Conservation (phyloP, 305 asterid genomes). For the Coffea humblotiana region DNA sequence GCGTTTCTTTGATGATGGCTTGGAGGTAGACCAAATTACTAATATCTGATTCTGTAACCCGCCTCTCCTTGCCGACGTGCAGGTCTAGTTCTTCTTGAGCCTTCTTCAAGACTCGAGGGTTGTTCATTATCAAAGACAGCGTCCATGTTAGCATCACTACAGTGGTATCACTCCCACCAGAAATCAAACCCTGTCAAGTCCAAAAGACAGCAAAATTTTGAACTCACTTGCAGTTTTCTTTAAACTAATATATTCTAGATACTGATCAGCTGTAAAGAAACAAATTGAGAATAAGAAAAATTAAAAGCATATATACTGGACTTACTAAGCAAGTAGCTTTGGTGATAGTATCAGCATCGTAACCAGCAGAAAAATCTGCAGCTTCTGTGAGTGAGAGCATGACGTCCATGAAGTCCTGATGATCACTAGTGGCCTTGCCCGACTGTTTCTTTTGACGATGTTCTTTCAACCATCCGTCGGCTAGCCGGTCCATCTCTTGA, state of each 20-base stretch:
- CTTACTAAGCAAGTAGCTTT: constrained; percentile 54
- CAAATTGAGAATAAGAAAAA: no score
- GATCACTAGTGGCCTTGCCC: background rate
- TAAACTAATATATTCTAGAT: no score
- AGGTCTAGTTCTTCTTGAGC: constrained; percentile 42
- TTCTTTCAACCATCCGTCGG: constrained; percentile 44
- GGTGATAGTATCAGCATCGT: constrained; percentile 39
- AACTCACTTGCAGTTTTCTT: no score
- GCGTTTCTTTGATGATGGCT: constrained; percentile 47
- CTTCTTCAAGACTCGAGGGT: constrained; percentile 26
- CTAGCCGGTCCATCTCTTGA: constrained; percentile 34
- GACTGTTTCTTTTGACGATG: constrained; percentile 27
- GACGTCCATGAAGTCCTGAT: constrained; percentile 45
- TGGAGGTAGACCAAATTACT: constrained; percentile 34
- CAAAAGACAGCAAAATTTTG: background rate
- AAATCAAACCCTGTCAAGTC: constrained; percentile 25
- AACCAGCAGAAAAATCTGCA: constrained; percentile 15
- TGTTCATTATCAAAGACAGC: constrained; percentile 40
- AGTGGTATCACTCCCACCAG: constrained; percentile 37
- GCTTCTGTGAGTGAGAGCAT: constrained; percentile 19
- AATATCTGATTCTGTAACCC: constrained; percentile 37
- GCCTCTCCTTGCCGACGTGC: constrained; percentile 29
- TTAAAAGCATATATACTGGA: no score
- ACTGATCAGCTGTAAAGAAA: no score
- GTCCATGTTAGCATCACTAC: constrained; percentile 42